These are phyloP conservation scores for Nothophoma quercina DNA, from an alignment of 2,329 filamentous ascomycete species.

Conservation along the genomic window DNA sequence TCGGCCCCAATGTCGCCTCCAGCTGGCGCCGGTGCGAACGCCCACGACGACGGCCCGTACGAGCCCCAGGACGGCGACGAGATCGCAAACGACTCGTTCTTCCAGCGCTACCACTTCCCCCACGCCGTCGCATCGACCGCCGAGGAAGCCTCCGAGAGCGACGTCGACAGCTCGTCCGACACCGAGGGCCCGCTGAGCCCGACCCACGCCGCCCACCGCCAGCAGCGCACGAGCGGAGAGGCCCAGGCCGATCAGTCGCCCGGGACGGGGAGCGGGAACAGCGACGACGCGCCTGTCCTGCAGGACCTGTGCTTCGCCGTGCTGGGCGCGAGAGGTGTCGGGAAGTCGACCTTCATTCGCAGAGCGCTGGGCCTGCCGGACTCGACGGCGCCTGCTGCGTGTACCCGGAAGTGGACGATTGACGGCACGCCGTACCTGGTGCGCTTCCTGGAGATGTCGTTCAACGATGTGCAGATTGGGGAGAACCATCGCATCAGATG, in stretches of 20 bases:
- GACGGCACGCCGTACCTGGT: slow-evolving; percentile 64
- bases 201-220: slow-evolving; percentile 39
- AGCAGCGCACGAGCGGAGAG: slow-evolving; percentile 14
- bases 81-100: slow-evolving; percentile 51
- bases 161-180: slow-evolving; percentile 43
- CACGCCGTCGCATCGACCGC: slow-evolving; percentile 26
- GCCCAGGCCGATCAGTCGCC: slow-evolving; percentile 24
- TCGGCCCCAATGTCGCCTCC: slow-evolving; percentile 48
- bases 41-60: slow-evolving; percentile 54
- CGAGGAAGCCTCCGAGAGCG: slow-evolving; percentile 35
- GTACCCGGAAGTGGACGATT: slow-evolving; percentile 63
- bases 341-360: slow-evolving; percentile 68
- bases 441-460: slow-evolving; percentile 63
- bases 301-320: slow-evolving; percentile 67
- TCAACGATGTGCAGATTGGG: slow-evolving; percentile 61
- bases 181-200: slow-evolving; percentile 51
- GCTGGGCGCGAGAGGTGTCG: slow-evolving; percentile 61
- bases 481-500: slow-evolving; percentile 62
- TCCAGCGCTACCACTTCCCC: slow-evolving; percentile 52
- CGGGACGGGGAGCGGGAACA: slow-evolving; percentile 36
- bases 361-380: slow-evolving; percentile 62
- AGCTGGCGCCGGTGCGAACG: slow-evolving; percentile 34
- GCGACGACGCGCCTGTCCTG: slow-evolving; percentile 45
- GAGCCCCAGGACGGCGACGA: slow-evolving; percentile 62
- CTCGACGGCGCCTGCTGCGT: slow-evolving; percentile 52